Base-by-base conservation (phyloP, 2,329 filamentous ascomycete genomes). In the Aspergillus sp. region DNA sequence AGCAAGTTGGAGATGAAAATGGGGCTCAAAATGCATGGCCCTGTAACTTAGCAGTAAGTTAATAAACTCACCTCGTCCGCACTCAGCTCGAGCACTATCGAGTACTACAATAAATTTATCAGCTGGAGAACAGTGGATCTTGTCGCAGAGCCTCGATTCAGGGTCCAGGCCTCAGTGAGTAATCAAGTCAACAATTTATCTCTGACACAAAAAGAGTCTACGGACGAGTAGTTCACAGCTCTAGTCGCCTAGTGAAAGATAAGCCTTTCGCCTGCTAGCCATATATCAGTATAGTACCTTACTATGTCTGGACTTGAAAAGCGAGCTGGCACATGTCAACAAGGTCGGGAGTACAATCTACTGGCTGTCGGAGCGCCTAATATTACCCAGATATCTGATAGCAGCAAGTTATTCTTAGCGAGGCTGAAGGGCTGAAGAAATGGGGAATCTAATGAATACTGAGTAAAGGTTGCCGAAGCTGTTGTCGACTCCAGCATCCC, bases 141-240 rank as follows among this genome's bases (percentile, higher is more conserved):
- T 46, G 8, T 9, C 17, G 34, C 34, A 51, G 47, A 57, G 31
- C 55, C 55, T 57, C 55, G 55, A 57, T 57, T 15, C 47, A 43
- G 34, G 55, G 47, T 5, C 54, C 2, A 28, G 17, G 43, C 17
- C 41, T 38, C 22, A 38, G 19, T 30, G 34, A 31, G 22, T n/a
- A 51, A 43, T 15, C 25, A 25, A 53, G 34, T 38, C 4, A 38
- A 11, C 3, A 38, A 28, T 28, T 28, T 28, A 28, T 28, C 25
- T 28, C 25, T 28, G 25, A 28, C 25, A 4, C 25, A 28, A 28
- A 19, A 19, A 19, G 19, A 28, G 25, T 28, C 25, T 28, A 28
- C 25, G 6, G 4, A 28, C 25, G 6, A 28, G 25, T 28, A 28
- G 25, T 28, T 28, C 25, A 28, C 25, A 28, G 25, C 25, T 28